A percentile compares a stretch with the other conserved stretches of the same genome.
phyloP scores from a whole-genome alignment of 768 basidiomycete species.

The Boletus reticulatus region DNA sequence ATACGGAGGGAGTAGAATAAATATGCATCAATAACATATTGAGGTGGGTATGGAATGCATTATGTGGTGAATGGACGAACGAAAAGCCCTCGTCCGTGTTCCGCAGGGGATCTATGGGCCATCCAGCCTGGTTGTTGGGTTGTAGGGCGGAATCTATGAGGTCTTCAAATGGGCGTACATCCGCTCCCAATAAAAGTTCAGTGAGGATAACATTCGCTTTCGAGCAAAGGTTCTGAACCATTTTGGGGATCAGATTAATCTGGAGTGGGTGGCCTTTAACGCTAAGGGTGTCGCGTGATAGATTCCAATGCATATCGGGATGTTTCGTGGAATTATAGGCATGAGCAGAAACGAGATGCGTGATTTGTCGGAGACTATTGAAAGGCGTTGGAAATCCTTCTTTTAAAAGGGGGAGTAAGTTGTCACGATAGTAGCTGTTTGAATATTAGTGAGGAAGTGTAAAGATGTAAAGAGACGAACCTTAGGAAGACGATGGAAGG shows the following conservation, averaged over 20 bases:
- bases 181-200: background rate
- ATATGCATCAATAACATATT: background rate
- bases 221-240: background rate
- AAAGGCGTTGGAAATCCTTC: background rate
- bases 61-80: background rate
- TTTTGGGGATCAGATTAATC: background rate
- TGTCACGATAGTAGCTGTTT: background rate
- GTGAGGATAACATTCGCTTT: background rate
- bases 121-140: background rate
- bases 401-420: background rate
- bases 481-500: background rate
- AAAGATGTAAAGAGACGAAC: background rate
- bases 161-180: background rate
- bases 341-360: background rate
- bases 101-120: background rate
- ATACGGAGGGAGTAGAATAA: background rate
- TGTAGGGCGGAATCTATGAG: no score
- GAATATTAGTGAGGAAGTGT: background rate
- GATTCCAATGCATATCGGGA: conserved; percentile 5
- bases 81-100: background rate
- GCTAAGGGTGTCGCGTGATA: background rate
- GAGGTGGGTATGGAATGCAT: background rate
- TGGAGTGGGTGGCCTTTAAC: background rate
- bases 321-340: background rate
- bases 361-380: background rate